Conservation (phyloP, 805 yeast species). For the Kuraishia capsulata region DNA sequence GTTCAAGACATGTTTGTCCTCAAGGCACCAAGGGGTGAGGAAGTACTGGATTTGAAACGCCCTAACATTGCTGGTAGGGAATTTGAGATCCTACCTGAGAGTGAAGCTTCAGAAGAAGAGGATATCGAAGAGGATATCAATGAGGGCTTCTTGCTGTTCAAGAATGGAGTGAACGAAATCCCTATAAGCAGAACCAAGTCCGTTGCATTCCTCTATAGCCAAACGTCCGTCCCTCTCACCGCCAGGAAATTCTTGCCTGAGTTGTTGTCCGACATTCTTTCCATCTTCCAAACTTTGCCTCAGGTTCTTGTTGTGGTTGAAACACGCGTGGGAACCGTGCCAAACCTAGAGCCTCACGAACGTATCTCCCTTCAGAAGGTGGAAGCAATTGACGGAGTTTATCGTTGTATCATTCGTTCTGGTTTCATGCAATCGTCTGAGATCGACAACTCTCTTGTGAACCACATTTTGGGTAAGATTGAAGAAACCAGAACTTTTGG, state of each 20-base stretch:
- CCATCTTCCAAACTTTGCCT: conserved; percentile 34
- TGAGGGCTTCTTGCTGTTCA: neutral
- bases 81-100: conserved; percentile 4
- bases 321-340: conserved; percentile 30
- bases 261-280: conserved; percentile 25
- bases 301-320: conserved; percentile 34
- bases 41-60: conserved; percentile 10
- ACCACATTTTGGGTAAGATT: conserved; percentile 10
- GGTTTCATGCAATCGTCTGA: conserved; percentile 37
- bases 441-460: conserved; percentile 12
- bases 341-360: conserved; percentile 30
- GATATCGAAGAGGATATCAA: neutral
- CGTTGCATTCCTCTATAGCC: conserved; percentile 32
- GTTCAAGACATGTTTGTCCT: conserved; percentile 24
- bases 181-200: conserved; percentile 19
- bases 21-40: conserved; percentile 12
- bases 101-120: conserved; percentile 6
- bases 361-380: conserved; percentile 29
- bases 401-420: conserved; percentile 36
- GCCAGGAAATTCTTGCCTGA: conserved; percentile 38
- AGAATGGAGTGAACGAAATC: conserved; percentile 5
- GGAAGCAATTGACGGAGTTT: conserved; percentile 32
- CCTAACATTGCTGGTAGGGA: neutral
- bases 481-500: conserved; percentile 7
- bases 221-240: conserved; percentile 24